A percentile compares a stretch with the other conserved stretches of the same genome.
Conservation (phyloP, 78 protist species). For the Planoprotostelium fungivorum region DNA sequence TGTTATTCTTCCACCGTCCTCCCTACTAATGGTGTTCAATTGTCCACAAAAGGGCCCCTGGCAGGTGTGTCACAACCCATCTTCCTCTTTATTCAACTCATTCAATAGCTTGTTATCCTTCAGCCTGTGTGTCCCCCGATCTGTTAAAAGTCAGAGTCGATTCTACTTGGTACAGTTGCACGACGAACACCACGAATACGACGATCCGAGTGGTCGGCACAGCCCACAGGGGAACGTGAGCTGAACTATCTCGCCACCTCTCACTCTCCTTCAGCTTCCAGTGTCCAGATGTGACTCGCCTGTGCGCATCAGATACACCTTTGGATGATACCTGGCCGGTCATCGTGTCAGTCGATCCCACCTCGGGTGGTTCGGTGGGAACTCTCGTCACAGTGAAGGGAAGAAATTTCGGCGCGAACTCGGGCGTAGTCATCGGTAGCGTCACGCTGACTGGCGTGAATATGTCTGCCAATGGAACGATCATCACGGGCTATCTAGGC, state of each 20-base stretch:
- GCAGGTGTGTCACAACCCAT: background rate
- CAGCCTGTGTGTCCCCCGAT: background rate
- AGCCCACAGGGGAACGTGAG: background rate
- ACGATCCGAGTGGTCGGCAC: background rate
- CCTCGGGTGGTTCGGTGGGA: background rate
- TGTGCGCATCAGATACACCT: background rate
- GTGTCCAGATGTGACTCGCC: conserved; percentile 22
- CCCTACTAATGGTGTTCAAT: background rate
- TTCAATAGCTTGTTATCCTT: conserved; percentile 14
- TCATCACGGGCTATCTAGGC: background rate
- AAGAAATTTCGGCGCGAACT: background rate
- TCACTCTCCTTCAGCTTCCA: background rate
- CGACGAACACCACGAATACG: background rate
- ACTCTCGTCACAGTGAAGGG: background rate
- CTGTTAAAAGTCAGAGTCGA: conserved; percentile 17
- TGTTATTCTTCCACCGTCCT: background rate
- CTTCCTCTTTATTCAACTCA: background rate
- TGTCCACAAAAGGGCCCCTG: conserved; percentile 20
- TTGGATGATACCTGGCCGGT: conserved; percentile 22
- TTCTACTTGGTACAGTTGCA: conserved; percentile 12
- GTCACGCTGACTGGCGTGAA: background rate
- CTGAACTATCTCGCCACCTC: background rate
- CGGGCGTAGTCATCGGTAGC: background rate
- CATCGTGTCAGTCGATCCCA: background rate
- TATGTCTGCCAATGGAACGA: background rate